A percentile compares a stretch with the other conserved stretches of the same genome.
Evolutionary conservation across 2,329 filamentous ascomycete genomes (phyloP).

Genomic region (Juglanconis oblonga): DNA sequence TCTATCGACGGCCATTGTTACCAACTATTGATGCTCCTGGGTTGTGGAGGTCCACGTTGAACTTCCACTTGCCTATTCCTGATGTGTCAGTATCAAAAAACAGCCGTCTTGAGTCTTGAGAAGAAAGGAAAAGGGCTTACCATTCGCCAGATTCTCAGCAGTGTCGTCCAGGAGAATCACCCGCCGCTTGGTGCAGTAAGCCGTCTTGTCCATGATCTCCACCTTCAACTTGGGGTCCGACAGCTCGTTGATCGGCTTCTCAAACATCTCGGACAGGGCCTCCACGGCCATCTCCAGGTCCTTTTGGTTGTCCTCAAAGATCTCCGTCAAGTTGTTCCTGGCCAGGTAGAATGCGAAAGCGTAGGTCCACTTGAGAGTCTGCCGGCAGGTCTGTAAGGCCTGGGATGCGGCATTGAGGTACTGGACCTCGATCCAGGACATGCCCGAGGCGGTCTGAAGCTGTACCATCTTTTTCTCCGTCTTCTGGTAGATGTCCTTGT

Average conservation of each 20-base stretch:
- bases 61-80: conserved; percentile 43
- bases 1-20: conserved; percentile 24
- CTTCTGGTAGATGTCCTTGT: conserved; percentile 93
- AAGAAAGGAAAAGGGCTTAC: conserved; percentile 48
- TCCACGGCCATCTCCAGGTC: conserved; percentile 97
- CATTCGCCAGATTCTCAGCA: conserved; percentile 83
- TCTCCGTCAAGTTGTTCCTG: conserved; percentile 91
- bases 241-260: conserved; percentile 88
- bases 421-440: conserved; percentile 99
- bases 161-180: conserved; percentile 90
- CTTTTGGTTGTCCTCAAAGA: conserved; percentile 98
- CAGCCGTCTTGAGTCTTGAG: not conserved
- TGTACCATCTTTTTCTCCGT: conserved; percentile 99
- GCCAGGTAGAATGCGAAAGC: conserved; percentile 98
- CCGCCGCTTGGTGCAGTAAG: conserved; percentile 90
- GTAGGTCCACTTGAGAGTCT: conserved; percentile 99
- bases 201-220: conserved; percentile 97
- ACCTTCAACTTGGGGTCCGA: conserved; percentile 88
- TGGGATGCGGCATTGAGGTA: conserved; percentile 93
- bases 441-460: conserved; percentile 85
- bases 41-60: conserved; percentile 35
- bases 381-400: conserved; percentile 91
- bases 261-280: conserved; percentile 97
- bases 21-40: conserved; percentile 19
- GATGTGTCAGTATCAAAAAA: not conserved